Conservation (phyloP, 148 eudicot species). For the Camellia sinensis region DNA sequence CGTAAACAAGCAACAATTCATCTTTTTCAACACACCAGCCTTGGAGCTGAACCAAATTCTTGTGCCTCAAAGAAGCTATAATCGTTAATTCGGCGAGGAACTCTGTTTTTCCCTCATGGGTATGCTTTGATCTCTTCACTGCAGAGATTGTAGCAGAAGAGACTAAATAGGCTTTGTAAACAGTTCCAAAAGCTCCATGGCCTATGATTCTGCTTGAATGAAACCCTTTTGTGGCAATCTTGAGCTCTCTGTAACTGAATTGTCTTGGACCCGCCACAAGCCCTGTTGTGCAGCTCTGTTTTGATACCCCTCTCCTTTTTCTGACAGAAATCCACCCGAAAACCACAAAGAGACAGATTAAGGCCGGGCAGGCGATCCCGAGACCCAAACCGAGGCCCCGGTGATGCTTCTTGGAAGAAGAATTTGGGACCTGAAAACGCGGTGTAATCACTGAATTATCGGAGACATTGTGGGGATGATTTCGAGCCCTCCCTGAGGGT, state of each 20-base stretch:
- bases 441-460: conserved; percentile 53
- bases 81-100: conserved; percentile 36
- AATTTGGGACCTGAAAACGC: conserved; percentile 26
- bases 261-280: conserved; percentile 57
- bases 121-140: conserved; percentile 75
- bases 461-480: conserved; percentile 66
- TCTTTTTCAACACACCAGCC: conserved; percentile 54
- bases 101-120: conserved; percentile 43
- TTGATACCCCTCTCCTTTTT: conserved; percentile 43
- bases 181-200: conserved; percentile 78
- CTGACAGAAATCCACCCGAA: conserved; percentile 50
- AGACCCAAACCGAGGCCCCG: conserved; percentile 54
- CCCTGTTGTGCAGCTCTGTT: conserved; percentile 50
- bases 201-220: conserved; percentile 61
- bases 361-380: conserved; percentile 52
- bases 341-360: conserved; percentile 43
- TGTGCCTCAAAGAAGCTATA: conserved; percentile 48
- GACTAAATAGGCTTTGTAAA: conserved; percentile 60
- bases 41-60: conserved; percentile 44
- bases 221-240: conserved; percentile 62
- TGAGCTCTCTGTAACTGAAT: conserved; percentile 67
- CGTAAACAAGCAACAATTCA: conserved; percentile 47
- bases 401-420: conserved; percentile 24
- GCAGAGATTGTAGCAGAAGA: conserved; percentile 47
- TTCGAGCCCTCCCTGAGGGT: conserved; percentile 32